Evolutionary conservation across 139 green algal genomes (phyloP), one percentile per base, ranked within the genome.

Genomic region (Picochlorum sp.): DNA sequence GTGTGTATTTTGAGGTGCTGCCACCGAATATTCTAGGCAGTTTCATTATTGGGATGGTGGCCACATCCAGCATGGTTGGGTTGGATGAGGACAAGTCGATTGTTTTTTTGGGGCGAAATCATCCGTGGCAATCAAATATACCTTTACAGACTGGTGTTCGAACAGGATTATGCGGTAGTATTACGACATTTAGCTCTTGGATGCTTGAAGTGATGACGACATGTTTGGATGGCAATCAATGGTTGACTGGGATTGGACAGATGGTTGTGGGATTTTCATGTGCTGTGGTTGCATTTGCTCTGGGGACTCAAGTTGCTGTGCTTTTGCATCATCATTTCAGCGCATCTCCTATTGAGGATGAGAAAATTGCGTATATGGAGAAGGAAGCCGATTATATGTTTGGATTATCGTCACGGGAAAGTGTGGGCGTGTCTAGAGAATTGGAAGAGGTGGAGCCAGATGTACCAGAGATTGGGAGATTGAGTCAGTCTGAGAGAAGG

Each of bases 111-210:
- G 73, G 77, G 3, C 23, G 20, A 2, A 4, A 41, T 11, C 77
- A 76, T 73, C 13, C 73, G 4, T 76, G 84, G 68, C 84, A 90
- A 66, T 23, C 20, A 1, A 58, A 77, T 41, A 49, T 62, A n/a
- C 58, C 72, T 21, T 73, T 94, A 49, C 84, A 87, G 21, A 57
- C 92, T 0, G 47, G 89, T 30, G 60, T 95, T 44, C 73, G 86
- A 14, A 94, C 86, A 0, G 89, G 89, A 0, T 91, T 82, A 45
- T 96, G 89, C 56, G 89, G 88, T 24, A 90, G 76, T 3, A 64
- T 94, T 6, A 96, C 89, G 3, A 96, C 89, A 1, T 95, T 92
- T 69, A 79, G 85, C 3, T 82, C 75, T 61, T 95, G 89, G 89
- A 63, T 82, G 13, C 14, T 82, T n/a, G 74, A 85, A 52, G 51